These are phyloP conservation scores for Vigna mungo DNA, from an alignment of 306 rosid genomes.

Conservation along the genomic window DNA sequence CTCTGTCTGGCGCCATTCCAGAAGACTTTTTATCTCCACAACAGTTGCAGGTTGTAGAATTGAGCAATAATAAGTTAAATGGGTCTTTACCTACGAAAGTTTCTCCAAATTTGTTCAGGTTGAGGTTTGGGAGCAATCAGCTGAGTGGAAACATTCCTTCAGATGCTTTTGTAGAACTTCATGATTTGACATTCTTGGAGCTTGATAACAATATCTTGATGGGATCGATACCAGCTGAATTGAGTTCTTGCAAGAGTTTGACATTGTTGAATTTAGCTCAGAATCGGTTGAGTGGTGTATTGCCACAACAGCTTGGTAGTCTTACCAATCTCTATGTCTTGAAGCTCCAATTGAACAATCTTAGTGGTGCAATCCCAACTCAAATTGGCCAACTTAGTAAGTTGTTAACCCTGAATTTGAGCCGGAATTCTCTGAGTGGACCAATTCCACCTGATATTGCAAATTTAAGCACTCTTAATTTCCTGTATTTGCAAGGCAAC, in stretches of 20 bases:
- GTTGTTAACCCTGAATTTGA: slow-evolving; percentile 60
- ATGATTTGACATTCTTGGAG: slow-evolving; percentile 63
- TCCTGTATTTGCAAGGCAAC: slow-evolving; percentile 65
- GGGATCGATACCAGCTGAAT: slow-evolving; percentile 58
- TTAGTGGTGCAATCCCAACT: slow-evolving; percentile 66
- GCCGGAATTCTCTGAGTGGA: slow-evolving; percentile 73
- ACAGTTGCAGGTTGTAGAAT: slow-evolving; percentile 59
- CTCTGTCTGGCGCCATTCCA: slow-evolving; percentile 56
- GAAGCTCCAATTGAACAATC: slow-evolving; percentile 63
- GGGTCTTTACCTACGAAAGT: slow-evolving; percentile 60
- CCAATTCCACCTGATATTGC: slow-evolving; percentile 62
- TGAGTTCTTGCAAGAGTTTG: slow-evolving; percentile 60
- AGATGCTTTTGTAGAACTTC: neutral
- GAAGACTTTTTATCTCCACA: slow-evolving; percentile 54
- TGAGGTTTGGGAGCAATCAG: slow-evolving; percentile 72
- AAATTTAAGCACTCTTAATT: slow-evolving; percentile 44
- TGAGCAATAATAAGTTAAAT: slow-evolving; percentile 55
- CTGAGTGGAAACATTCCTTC: slow-evolving; percentile 58
- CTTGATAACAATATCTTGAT: slow-evolving; percentile 59
- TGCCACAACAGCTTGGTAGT: slow-evolving; percentile 63
- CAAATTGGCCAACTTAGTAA: slow-evolving; percentile 40
- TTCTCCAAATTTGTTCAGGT: slow-evolving; percentile 58
- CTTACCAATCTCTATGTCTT: slow-evolving; percentile 67
- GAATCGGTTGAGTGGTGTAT: slow-evolving; percentile 56
- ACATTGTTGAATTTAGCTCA: slow-evolving; percentile 73